phyloP scores from a whole-genome alignment of 345 rosid species.

The Physaria fendleri region DNA sequence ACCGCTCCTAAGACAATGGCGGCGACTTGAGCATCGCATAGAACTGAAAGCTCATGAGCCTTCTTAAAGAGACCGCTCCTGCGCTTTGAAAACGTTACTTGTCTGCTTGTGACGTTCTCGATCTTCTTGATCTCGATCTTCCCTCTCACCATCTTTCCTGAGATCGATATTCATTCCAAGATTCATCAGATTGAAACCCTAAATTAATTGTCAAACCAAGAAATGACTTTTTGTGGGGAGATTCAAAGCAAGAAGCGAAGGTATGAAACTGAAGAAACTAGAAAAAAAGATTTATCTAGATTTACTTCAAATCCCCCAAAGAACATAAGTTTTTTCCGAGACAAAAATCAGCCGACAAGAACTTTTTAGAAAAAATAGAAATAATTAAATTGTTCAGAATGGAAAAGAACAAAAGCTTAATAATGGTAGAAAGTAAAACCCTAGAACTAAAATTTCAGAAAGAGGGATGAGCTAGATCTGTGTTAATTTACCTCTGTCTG shows the following conservation, averaged over 20 bases:
- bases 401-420: background rate
- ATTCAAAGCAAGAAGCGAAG: conserved; percentile 18
- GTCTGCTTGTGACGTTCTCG: conserved; percentile 49
- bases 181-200: conserved; percentile 11
- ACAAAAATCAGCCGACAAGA: background rate
- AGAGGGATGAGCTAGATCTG: conserved; percentile 12
- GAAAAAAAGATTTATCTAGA: conserved; percentile 5
- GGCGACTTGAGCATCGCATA: conserved; percentile 60
- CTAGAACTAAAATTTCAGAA: background rate
- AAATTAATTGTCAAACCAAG: background rate
- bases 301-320: background rate
- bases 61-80: conserved; percentile 54
- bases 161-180: background rate
- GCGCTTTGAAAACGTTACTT: conserved; percentile 57
- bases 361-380: background rate
- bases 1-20: conserved; percentile 46
- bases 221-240: background rate
- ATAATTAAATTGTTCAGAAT: background rate
- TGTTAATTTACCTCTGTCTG: conserved; percentile 25
- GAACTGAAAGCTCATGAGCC: conserved; percentile 56
- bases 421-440: conserved; percentile 1
- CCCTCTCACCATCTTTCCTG: conserved; percentile 53
- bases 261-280: background rate
- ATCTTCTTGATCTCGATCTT: conserved; percentile 53
- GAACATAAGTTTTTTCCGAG: background rate